Evolutionary conservation across 306 rosid species (phyloP).

Genomic region (Vigna reflexopilosa): DNA sequence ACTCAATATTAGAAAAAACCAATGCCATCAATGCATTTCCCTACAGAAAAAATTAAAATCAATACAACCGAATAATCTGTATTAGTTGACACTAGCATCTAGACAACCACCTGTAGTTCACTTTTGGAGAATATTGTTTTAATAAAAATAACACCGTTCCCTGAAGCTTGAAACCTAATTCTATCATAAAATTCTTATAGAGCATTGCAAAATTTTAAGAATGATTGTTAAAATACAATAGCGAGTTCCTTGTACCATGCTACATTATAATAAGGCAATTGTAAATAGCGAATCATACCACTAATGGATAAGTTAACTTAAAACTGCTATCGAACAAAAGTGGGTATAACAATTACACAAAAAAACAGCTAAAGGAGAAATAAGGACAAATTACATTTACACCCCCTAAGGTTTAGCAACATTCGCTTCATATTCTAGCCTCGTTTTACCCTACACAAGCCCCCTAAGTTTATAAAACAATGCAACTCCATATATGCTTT

Average conservation of each 20-base stretch:
- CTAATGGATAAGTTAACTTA: conserved; percentile 26
- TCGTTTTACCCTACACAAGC: background rate
- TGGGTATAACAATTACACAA: conserved; percentile 10
- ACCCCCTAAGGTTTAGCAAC: background rate
- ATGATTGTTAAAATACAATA: conserved; percentile 9
- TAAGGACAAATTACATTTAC: background rate
- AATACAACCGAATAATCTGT: conserved; percentile 10
- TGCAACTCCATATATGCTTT: background rate
- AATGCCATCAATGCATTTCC: background rate
- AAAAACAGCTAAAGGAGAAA: conserved; percentile 16
- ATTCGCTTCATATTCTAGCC: background rate
- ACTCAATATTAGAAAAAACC: background rate
- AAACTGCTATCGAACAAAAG: conserved; percentile 21
- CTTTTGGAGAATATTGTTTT: conserved; percentile 11
- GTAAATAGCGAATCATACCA: background rate
- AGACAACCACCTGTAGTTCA: conserved; percentile 25
- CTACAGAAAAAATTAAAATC: conserved; percentile 13
- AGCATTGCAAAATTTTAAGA: conserved; percentile 19
- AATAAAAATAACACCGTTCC: conserved; percentile 17
- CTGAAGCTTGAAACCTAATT: conserved; percentile 17
- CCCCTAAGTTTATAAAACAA: background rate
- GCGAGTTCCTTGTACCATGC: background rate
- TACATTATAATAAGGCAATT: conserved; percentile 1
- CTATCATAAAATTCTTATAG: conserved; percentile 9
- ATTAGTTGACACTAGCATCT: conserved; percentile 32